Conservation (phyloP, 805 yeast species). For the Candida pseudofarinosa region DNA sequence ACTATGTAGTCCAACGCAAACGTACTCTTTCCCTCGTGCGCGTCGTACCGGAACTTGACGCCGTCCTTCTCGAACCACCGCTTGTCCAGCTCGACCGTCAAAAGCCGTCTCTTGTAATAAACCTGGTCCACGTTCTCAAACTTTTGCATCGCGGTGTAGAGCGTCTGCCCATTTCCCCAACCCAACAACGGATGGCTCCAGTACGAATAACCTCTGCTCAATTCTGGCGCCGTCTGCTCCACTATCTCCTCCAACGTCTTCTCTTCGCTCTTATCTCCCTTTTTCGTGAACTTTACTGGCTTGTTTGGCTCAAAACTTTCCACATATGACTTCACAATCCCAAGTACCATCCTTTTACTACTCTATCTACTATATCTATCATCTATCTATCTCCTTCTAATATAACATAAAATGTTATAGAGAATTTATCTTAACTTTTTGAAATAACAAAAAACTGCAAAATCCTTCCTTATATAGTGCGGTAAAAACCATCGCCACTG, state of each 20-base stretch:
- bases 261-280: slow-evolving; percentile 5
- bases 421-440: background rate
- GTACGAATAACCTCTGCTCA: slow-evolving; percentile 33
- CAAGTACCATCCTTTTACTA: slow-evolving; percentile 4
- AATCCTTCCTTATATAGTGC: background rate
- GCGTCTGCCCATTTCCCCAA: slow-evolving; percentile 48
- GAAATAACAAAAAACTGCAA: background rate
- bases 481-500: background rate
- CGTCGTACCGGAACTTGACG: slow-evolving; percentile 32
- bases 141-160: slow-evolving; percentile 44
- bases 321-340: slow-evolving; percentile 20
- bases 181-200: slow-evolving; percentile 44
- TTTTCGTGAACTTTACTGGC: slow-evolving; percentile 18
- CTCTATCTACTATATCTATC: background rate
- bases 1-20: slow-evolving; percentile 48
- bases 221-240: slow-evolving; percentile 35
- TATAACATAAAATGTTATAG: background rate
- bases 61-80: slow-evolving; percentile 22
- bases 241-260: slow-evolving; percentile 31
- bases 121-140: slow-evolving; percentile 39
- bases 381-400: background rate
- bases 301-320: slow-evolving; percentile 19
- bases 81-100: slow-evolving; percentile 23
- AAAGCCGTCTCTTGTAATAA: slow-evolving; percentile 42
- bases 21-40: slow-evolving; percentile 42